phyloP scores from a whole-genome alignment of 306 rosid genomes.

The Casuarina equisetifolia region DNA sequence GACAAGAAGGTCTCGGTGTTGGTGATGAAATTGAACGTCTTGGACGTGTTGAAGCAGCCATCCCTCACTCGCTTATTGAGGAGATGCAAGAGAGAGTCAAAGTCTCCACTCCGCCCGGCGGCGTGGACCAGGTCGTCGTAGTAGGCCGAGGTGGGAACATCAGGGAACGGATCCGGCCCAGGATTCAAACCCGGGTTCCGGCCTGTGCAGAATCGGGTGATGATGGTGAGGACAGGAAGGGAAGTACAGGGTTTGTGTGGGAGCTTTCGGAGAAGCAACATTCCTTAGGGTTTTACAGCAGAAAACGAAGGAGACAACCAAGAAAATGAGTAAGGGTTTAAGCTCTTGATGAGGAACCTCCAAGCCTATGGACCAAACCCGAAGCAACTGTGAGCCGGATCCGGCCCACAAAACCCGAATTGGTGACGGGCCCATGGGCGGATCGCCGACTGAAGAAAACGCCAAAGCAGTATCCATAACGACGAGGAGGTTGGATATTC shows the following conservation, averaged over 20 bases:
- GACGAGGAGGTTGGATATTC: too few relatives aligned
- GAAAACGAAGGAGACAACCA: neutral
- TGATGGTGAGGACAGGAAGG: conserved; percentile 10
- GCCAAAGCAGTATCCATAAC: too few relatives aligned
- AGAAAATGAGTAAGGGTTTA: neutral
- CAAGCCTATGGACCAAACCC: too few relatives aligned
- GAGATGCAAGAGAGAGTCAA: conserved; percentile 30
- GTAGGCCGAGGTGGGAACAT: conserved; percentile 32
- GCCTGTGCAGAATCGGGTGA: conserved; percentile 28
- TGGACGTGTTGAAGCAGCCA: conserved; percentile 45
- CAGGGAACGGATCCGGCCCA: conserved; percentile 23
- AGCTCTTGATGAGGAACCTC: neutral
- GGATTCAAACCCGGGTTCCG: neutral
- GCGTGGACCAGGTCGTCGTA: conserved; percentile 34
- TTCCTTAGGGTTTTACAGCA: neutral
- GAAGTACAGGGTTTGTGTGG: conserved; percentile 12
- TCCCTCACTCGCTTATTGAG: conserved; percentile 58
- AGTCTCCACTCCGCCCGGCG: conserved; percentile 45
- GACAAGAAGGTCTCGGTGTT: conserved; percentile 26
- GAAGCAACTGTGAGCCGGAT: too few relatives aligned
- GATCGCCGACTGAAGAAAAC: too few relatives aligned
- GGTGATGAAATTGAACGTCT: conserved; percentile 58
- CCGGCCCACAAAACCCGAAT: too few relatives aligned
- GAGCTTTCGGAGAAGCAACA: conserved; percentile 37
- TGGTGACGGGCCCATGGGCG: too few relatives aligned